phyloP scores from a whole-genome alignment of 768 basidiomycete species.

The Dendrothele bispora region DNA sequence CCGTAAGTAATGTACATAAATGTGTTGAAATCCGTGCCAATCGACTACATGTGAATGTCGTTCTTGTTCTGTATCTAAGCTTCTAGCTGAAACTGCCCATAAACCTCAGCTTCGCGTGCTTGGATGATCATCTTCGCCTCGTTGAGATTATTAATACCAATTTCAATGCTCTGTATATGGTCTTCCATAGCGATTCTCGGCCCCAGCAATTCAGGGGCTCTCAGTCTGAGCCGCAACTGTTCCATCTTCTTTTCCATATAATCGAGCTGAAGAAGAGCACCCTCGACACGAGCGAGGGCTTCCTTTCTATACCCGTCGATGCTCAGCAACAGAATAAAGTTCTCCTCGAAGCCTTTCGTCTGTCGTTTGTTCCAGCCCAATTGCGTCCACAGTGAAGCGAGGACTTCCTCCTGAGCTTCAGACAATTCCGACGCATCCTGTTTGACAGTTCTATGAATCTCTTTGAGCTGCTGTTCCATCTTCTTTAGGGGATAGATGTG shows the following conservation, averaged over 20 bases:
- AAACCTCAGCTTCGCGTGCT: conserved; percentile 40
- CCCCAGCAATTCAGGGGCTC: conserved; percentile 63
- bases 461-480: conserved; percentile 59
- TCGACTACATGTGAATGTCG: neutral
- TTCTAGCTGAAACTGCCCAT: too few species aligned
- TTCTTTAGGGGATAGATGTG: conserved; percentile 55
- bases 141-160: conserved; percentile 60
- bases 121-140: conserved; percentile 55
- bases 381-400: conserved; percentile 67
- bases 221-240: conserved; percentile 70
- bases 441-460: conserved; percentile 56
- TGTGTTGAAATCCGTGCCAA: neutral
- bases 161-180: conserved; percentile 71
- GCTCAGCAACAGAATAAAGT: conserved; percentile 54
- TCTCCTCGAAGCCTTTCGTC: conserved; percentile 49
- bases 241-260: conserved; percentile 74
- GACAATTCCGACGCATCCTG: conserved; percentile 55
- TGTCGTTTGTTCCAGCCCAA: conserved; percentile 59
- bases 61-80: conserved; percentile 14
- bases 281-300: conserved; percentile 66
- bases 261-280: conserved; percentile 59
- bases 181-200: conserved; percentile 67
- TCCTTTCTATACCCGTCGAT: conserved; percentile 57
- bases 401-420: conserved; percentile 49
- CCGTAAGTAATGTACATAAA: neutral